Percentiles rank a stretch among this genome's conserved stretches.
These are phyloP conservation scores for Magnaporthiopsis rhizophila DNA, from an alignment of 2,329 filamentous ascomycete species.

Conservation along the genomic window DNA sequence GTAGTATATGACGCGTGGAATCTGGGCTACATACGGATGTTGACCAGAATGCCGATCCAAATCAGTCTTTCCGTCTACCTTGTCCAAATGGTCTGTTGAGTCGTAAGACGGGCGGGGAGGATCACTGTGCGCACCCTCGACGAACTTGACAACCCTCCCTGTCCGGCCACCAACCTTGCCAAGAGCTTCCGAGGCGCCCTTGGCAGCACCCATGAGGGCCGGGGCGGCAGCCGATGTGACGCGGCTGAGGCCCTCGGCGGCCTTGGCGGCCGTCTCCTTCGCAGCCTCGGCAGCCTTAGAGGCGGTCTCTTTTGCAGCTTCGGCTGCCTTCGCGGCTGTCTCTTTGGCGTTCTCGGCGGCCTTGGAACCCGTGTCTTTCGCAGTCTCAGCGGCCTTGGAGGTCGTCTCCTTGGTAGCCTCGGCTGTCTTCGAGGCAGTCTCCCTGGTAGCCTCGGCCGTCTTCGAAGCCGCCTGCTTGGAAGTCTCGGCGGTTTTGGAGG, in stretches of 20 bases:
- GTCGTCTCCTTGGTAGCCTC: conserved; percentile 33
- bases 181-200: conserved; percentile 57
- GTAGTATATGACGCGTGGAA: conserved; percentile 87
- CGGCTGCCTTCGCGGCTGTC: conserved; percentile 30
- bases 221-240: conserved; percentile 75
- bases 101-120: not conserved
- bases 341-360: conserved; percentile 27
- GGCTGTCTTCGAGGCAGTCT: conserved; percentile 10
- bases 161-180: conserved; percentile 76
- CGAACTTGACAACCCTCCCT: conserved; percentile 66
- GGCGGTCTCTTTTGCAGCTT: conserved; percentile 36
- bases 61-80: not conserved
- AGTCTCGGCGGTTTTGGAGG: conserved; percentile 31
- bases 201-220: conserved; percentile 65
- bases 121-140: conserved; percentile 67
- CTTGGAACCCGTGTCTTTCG: conserved; percentile 31
- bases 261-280: conserved; percentile 51
- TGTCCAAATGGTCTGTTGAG: not conserved
- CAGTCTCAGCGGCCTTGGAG: conserved; percentile 9
- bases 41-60: not conserved
- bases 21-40: conserved; percentile 52
- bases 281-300: conserved; percentile 34
- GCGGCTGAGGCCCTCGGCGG: conserved; percentile 72
- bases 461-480: conserved; percentile 38
- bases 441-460: conserved; percentile 32